Conservation (phyloP, 2,329 filamentous ascomycete genomes). For the Emmonsiellopsis sp. region DNA sequence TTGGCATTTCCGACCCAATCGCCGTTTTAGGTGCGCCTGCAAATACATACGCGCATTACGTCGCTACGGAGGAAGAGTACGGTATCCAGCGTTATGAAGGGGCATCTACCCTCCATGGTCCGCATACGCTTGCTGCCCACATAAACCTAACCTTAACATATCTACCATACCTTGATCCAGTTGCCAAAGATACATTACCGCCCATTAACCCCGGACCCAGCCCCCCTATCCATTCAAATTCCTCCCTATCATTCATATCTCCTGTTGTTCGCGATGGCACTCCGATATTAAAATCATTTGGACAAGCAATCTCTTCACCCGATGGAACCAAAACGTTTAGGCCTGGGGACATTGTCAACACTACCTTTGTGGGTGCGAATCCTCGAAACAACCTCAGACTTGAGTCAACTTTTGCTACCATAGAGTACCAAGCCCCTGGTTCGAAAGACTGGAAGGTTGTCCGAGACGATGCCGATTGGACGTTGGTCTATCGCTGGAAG, state of each 20-base stretch:
- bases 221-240: conserved; percentile 69
- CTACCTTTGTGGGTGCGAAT: conserved; percentile 75
- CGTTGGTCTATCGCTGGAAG: conserved; percentile 70
- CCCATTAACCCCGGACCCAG: conserved; percentile 45
- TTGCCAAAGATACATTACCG: conserved; percentile 31
- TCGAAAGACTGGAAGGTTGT: conserved; percentile 54
- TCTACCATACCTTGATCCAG: conserved; percentile 55
- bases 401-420: conserved; percentile 66
- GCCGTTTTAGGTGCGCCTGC: conserved; percentile 82
- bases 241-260: conserved; percentile 70
- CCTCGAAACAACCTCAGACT: conserved; percentile 79
- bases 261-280: conserved; percentile 66
- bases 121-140: conserved; percentile 72
- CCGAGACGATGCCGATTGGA: conserved; percentile 72
- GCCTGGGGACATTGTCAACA: conserved; percentile 54
- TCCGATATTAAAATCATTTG: conserved; percentile 60
- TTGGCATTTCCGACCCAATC: conserved; percentile 48
- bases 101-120: conserved; percentile 83
- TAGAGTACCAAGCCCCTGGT: conserved; percentile 52
- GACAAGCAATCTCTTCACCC: conserved; percentile 50
- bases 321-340: conserved; percentile 48
- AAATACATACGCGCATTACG: conserved; percentile 83
- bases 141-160: conserved; percentile 74
- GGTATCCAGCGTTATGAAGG: conserved; percentile 83
- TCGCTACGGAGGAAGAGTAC: conserved; percentile 73